These are phyloP conservation scores for Phanerochaete sordida DNA, from an alignment of 768 basidiomycete species.

Conservation along the genomic window DNA sequence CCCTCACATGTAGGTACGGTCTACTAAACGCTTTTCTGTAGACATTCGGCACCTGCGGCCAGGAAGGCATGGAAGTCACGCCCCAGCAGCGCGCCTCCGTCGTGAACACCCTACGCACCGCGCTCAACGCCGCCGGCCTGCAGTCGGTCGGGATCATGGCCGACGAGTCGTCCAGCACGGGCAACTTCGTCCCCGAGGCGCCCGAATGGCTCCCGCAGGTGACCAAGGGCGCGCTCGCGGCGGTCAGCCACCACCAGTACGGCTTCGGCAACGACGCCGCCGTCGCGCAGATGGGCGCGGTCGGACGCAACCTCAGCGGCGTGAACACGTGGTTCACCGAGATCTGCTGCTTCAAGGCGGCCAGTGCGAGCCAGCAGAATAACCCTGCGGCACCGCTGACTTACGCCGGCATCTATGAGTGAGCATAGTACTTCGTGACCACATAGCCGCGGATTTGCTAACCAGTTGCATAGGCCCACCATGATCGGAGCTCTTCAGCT, in stretches of 20 bases:
- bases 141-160: conserved; percentile 23
- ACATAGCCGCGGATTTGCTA: background rate
- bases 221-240: conserved; percentile 28
- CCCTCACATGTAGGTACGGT: no score
- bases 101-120: conserved; percentile 29
- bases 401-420: conserved; percentile 2
- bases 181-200: conserved; percentile 17
- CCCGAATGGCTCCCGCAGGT: conserved; percentile 17
- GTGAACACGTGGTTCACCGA: conserved; percentile 23
- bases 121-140: conserved; percentile 10
- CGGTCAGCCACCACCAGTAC: conserved; percentile 43
- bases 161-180: conserved; percentile 35
- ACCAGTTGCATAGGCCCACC: conserved; percentile 16
- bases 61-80: conserved; percentile 44
- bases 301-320: conserved; percentile 16
- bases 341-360: conserved; percentile 22
- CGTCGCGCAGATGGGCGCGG: conserved; percentile 11
- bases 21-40: no score
- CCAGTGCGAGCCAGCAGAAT: conserved; percentile 6
- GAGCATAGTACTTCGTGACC: background rate
- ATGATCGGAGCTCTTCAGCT: conserved; percentile 20
- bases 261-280: conserved; percentile 38
- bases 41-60: conserved; percentile 38
- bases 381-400: conserved; percentile 16
- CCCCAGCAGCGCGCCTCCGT: conserved; percentile 40